A percentile compares a stretch with the other conserved stretches of the same genome.
phyloP scores from a whole-genome alignment of 2,329 filamentous ascomycete genomes.

The Fusarium sp. region DNA sequence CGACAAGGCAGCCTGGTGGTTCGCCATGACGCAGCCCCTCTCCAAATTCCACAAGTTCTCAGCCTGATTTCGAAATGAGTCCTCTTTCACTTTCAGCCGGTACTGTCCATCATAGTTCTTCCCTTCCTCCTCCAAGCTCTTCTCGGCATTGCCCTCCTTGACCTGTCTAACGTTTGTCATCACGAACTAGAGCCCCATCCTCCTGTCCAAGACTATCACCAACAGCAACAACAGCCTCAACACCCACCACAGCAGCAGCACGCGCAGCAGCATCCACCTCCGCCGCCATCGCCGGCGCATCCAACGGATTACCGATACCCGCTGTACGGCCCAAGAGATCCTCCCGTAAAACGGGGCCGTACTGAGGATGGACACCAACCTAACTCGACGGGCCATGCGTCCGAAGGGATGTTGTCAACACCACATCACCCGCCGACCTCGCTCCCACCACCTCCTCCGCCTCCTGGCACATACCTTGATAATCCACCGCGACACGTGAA shows the following conservation, averaged over 20 bases:
- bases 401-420: slow-evolving; percentile 46
- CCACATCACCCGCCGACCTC: slow-evolving; percentile 46
- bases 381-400: slow-evolving; percentile 60
- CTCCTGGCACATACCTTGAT: slow-evolving; percentile 53
- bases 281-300: slow-evolving; percentile 53
- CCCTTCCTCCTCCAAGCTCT: slow-evolving; percentile 46
- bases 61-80: neutral
- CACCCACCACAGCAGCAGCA: slow-evolving; percentile 21
- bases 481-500: slow-evolving; percentile 62
- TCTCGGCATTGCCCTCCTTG: slow-evolving; percentile 53
- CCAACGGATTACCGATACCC: slow-evolving; percentile 53
- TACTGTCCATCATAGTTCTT: neutral
- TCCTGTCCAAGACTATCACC: slow-evolving; percentile 64
- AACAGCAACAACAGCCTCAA: slow-evolving; percentile 36
- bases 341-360: slow-evolving; percentile 66
- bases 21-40: neutral
- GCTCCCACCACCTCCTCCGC: slow-evolving; percentile 45
- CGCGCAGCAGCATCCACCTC: slow-evolving; percentile 25
- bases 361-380: slow-evolving; percentile 61
- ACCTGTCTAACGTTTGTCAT: slow-evolving; percentile 50
- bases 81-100: no score
- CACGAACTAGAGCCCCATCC: slow-evolving; percentile 65
- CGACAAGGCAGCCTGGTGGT: neutral
- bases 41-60: neutral
- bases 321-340: slow-evolving; percentile 59